Base-by-base conservation (phyloP, 768 basidiomycete genomes). In the Auriscalpium vulgare region DNA sequence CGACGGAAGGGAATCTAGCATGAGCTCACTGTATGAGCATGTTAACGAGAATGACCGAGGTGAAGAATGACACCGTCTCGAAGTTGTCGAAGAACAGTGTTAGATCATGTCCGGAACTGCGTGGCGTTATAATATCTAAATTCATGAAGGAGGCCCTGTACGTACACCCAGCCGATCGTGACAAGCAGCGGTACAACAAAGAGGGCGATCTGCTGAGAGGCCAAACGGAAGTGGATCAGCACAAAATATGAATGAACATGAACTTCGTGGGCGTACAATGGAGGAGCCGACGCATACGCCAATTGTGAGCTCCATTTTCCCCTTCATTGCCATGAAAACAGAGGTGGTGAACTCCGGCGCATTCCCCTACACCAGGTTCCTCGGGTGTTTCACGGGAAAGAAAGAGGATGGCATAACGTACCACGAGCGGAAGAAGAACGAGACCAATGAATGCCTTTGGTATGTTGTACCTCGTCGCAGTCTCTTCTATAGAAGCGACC, bases 401-500 rank as follows among this genome's bases (percentile, higher is more conserved):
- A 29, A 8, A 43, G 16, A 14, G 8, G 40, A 13, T 6, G 29
- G 53, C 5, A 37, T 9, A 38, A 75, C 83, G 55, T 67, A 86
- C 90, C 45, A 95, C 93, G 51, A 97, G 85, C 3, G 93, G 92
- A 6, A 97, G 73, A 35, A 97, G 74, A 62, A 95, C 89, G 10
- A 94, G 68, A 67, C 90, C 90, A 62, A 93, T 92, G 72, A 94
- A 93, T 0, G 83, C 63, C 69, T 90, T 91, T 0, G 91, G 89
- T 53, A 97, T 88, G 53, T 78, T 68, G 69, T 90, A 93, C 43
- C 87, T 78, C 13, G 81, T 74, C 3, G 93, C 91, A 23, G 89
- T 91, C 67, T 95, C 92, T 68, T 95, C 94, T 60, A 97, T 95
- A 4, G 90, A 91, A 3, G 86, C 88, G 38, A 95, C 92, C 69